Percentiles rank a stretch among this genome's conserved stretches.
These are phyloP conservation scores for Penicillium herquei DNA, from an alignment of 495 filamentous ascomycete genomes.

Conservation along the genomic window DNA sequence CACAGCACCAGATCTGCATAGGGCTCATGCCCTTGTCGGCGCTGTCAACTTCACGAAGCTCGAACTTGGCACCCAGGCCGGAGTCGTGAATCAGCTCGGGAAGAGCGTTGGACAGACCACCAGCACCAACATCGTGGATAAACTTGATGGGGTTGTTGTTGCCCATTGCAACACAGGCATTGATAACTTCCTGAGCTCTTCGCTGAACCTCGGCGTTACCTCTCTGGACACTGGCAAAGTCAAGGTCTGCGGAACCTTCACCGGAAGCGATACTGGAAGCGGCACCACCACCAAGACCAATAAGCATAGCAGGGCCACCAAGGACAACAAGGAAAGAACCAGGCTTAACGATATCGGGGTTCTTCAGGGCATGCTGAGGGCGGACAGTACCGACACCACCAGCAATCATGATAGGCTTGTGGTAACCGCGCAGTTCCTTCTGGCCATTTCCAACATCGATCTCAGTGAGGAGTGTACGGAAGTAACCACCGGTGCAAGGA, in stretches of 20 bases:
- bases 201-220: constrained; percentile 92
- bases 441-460: constrained; percentile 58
- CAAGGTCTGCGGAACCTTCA: constrained; percentile 83
- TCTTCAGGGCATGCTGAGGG: constrained; percentile 86
- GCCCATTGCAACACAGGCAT: constrained; percentile 83
- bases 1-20: constrained; percentile 94
- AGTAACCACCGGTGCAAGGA: constrained; percentile 86
- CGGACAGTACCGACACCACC: constrained; percentile 96
- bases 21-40: constrained; percentile 90
- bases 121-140: constrained; percentile 96
- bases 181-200: constrained; percentile 94
- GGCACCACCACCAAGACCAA: constrained; percentile 92
- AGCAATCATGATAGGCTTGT: constrained; percentile 99
- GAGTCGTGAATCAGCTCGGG: constrained; percentile 92
- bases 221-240: constrained; percentile 94
- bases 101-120: constrained; percentile 90
- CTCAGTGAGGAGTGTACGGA: constrained; percentile 77
- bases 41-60: constrained; percentile 87
- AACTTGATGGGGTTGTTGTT: constrained; percentile 84
- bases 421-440: constrained; percentile 81
- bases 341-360: constrained; percentile 68
- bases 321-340: constrained; percentile 88
- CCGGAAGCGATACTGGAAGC: constrained; percentile 87
- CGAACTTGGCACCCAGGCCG: constrained; percentile 82
- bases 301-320: constrained; percentile 95